These are phyloP conservation scores for Hyaloscypha finlandica DNA, from an alignment of 495 filamentous ascomycete species.

Conservation along the genomic window DNA sequence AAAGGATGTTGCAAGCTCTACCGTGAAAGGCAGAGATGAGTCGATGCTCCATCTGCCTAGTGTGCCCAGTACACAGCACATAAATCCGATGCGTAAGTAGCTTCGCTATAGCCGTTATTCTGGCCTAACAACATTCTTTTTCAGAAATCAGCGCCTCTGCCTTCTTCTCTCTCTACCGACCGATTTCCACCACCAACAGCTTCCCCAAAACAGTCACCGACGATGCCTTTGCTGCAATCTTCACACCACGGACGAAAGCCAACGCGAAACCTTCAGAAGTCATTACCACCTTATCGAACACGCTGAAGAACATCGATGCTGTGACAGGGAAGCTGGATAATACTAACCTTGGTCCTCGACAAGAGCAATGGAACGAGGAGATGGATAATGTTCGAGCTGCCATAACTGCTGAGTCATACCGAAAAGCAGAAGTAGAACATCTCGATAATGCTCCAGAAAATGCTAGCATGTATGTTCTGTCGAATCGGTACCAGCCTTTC, in stretches of 20 bases:
- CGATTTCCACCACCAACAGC: slow-evolving; percentile 81
- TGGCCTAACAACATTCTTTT: slow-evolving; percentile 27
- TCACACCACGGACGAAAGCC: slow-evolving; percentile 58
- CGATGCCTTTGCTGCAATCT: slow-evolving; percentile 79
- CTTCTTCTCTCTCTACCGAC: slow-evolving; percentile 95
- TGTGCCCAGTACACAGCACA: slow-evolving; percentile 81
- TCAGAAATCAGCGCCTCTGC: slow-evolving; percentile 83
- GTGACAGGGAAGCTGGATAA: slow-evolving; percentile 15
- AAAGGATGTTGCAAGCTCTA: slow-evolving; percentile 34
- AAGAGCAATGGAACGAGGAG: slow-evolving; percentile 43
- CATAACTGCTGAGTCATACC: slow-evolving; percentile 46
- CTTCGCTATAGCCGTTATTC: slow-evolving; percentile 2
- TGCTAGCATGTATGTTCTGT: slow-evolving; percentile 39
- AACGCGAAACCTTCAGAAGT: slow-evolving; percentile 58
- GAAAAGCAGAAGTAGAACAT: slow-evolving; percentile 51
- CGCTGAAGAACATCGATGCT: slow-evolving; percentile 68
- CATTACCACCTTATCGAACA: slow-evolving; percentile 73
- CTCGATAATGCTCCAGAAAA: slow-evolving; percentile 46
- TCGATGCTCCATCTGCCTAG: slow-evolving; percentile 67
- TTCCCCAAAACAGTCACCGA: slow-evolving; percentile 71
- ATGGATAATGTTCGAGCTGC: slow-evolving; percentile 49
- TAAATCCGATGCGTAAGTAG: slow-evolving; percentile 62
- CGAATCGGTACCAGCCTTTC: slow-evolving; percentile 71
- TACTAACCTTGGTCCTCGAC: slow-evolving; percentile 20
- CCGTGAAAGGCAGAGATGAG: slow-evolving; percentile 35